These are phyloP conservation scores for Zoysia pacifica DNA, from an alignment of 176 grass and related monocot species.

Conservation along the genomic window DNA sequence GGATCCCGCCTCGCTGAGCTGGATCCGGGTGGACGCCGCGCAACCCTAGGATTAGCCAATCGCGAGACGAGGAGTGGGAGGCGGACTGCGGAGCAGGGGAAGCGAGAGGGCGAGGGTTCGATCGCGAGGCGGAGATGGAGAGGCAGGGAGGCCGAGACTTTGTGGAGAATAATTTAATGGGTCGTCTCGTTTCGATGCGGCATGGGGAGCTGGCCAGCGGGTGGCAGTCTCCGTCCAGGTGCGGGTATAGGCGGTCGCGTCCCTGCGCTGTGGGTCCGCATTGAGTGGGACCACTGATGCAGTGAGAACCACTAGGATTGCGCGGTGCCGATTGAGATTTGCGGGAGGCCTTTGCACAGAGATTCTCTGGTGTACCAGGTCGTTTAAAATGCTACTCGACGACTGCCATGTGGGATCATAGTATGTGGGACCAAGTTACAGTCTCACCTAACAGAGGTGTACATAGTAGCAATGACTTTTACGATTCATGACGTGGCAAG, in stretches of 20 bases:
- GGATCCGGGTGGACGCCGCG: conserved; percentile 39
- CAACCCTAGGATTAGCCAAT: conserved; percentile 52
- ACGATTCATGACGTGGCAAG: conserved; percentile 35
- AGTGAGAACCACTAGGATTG: fast-evolving
- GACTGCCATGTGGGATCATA: fast-evolving
- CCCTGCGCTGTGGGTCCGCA: not conserved
- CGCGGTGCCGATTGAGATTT: conserved; percentile 12
- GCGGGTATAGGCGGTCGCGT: conserved; percentile 33
- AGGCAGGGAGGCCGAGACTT: conserved; percentile 36
- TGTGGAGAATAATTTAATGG: conserved; percentile 50
- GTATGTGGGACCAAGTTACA: fast-evolving
- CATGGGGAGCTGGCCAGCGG: conserved; percentile 45
- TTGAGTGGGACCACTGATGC: fast-evolving
- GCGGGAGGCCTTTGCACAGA: not conserved
- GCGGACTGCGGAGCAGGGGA: conserved; percentile 12
- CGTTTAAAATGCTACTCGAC: not conserved
- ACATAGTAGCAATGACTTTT: not conserved
- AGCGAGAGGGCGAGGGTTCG: conserved; percentile 48
- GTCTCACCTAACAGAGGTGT: not conserved
- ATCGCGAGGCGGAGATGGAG: conserved; percentile 50
- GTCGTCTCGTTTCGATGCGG: conserved; percentile 54
- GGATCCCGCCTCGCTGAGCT: conserved; percentile 5
- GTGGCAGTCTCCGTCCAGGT: conserved; percentile 34
- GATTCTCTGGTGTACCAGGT: conserved; percentile 5
- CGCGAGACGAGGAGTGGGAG: conserved; percentile 50